Evolutionary conservation across 306 rosid genomes (phyloP).

Genomic region (Pachyrhizus erosus): DNA sequence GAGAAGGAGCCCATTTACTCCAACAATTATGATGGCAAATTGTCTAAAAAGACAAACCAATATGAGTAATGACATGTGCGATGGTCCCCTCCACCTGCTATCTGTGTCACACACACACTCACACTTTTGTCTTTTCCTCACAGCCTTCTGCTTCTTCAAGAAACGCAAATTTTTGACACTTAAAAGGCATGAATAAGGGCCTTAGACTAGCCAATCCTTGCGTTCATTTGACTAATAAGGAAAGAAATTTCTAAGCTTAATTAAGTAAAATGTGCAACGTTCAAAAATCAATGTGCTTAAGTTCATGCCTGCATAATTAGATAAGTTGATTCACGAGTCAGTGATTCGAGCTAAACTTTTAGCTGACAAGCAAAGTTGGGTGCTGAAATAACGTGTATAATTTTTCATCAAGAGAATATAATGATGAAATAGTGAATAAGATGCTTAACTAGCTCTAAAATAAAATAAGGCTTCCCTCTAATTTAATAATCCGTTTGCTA

Average conservation of each 20-base stretch:
- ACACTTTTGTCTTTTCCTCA: constrained; percentile 21
- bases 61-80: not conserved
- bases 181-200: not conserved
- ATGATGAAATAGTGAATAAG: not conserved
- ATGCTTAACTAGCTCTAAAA: constrained; percentile 20
- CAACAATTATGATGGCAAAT: constrained; percentile 51
- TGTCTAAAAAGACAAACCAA: constrained; percentile 35
- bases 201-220: not conserved
- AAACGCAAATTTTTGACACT: not conserved
- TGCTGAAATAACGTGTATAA: not conserved
- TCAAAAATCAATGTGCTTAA: not conserved
- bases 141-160: not conserved
- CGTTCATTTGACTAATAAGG: not conserved
- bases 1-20: constrained; percentile 47
- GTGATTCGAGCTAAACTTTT: not conserved
- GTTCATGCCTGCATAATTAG: not conserved
- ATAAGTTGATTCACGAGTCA: not conserved
- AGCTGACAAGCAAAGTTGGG: not conserved
- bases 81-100: constrained; percentile 52
- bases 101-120: not conserved
- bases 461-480: too few species aligned
- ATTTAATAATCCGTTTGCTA: not conserved
- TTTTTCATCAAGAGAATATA: not conserved
- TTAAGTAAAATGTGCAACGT: not conserved
- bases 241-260: not conserved